Evolutionary conservation across 192 early-diverging fungal genomes (phyloP).

Genomic region (Cetraspora pellucida): DNA sequence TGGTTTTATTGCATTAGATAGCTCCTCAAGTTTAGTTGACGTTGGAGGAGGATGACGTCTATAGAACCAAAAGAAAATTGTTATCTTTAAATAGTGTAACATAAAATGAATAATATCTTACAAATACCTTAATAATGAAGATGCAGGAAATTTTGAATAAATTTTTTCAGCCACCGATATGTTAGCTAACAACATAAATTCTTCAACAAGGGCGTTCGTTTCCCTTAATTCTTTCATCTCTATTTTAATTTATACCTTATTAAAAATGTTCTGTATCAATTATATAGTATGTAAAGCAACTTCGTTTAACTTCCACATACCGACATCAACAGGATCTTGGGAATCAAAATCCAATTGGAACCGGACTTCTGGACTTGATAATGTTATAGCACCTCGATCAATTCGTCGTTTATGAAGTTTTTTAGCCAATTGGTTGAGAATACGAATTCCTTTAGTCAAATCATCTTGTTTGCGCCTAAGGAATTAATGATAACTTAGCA

Average conservation of each 20-base stretch:
- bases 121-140: constrained; percentile 73
- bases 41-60: constrained; percentile 57
- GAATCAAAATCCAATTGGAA: constrained; percentile 90
- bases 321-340: constrained; percentile 90
- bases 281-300: background rate
- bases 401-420: constrained; percentile 79
- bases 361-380: constrained; percentile 89
- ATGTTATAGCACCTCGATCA: constrained; percentile 83
- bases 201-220: constrained; percentile 93
- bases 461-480: constrained; percentile 61
- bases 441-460: constrained; percentile 70
- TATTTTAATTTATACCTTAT: background rate
- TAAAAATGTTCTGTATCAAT: background rate
- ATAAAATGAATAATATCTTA: background rate
- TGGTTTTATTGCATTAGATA: constrained; percentile 62
- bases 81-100: background rate
- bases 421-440: constrained; percentile 79
- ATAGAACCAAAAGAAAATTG: background rate
- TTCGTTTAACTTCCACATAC: constrained; percentile 44
- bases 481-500: background rate
- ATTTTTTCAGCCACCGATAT: constrained; percentile 92
- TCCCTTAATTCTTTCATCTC: constrained; percentile 84
- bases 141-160: constrained; percentile 70
- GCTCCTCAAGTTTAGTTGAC: constrained; percentile 49
- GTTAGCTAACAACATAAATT: constrained; percentile 98